These are phyloP conservation scores for Candida tallmaniae DNA, from an alignment of 805 yeast genomes.

Conservation along the genomic window DNA sequence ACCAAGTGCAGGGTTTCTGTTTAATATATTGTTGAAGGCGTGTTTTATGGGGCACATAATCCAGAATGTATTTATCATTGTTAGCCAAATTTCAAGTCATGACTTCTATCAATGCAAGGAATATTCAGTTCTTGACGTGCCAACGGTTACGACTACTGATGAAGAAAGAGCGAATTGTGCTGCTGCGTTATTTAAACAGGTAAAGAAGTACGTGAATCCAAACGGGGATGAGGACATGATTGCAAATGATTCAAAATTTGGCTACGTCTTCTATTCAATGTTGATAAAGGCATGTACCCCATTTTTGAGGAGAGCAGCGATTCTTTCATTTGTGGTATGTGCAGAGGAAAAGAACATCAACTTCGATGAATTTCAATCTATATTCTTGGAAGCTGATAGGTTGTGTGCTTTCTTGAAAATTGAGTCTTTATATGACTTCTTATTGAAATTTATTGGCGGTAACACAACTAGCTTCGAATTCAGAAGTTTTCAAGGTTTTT, in stretches of 20 bases:
- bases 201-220: constrained; percentile 6
- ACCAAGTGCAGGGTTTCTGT: constrained; percentile 40
- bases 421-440: constrained; percentile 28
- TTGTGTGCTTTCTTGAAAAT: constrained; percentile 48
- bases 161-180: constrained; percentile 17
- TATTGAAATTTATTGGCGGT: constrained; percentile 16
- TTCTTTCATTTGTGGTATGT: constrained; percentile 50
- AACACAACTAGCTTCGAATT: constrained; percentile 19
- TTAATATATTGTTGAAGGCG: constrained; percentile 43
- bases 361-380: constrained; percentile 13
- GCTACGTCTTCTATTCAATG: constrained; percentile 47
- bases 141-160: constrained; percentile 21
- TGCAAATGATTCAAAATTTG: constrained; percentile 21
- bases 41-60: constrained; percentile 52
- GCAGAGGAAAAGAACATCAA: constrained; percentile 37
- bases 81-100: constrained; percentile 23
- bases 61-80: constrained; percentile 34
- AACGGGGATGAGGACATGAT: constrained; percentile 12
- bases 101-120: constrained; percentile 19
- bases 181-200: constrained; percentile 20
- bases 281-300: constrained; percentile 55
- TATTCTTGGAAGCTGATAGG: constrained; percentile 48
- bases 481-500: constrained; percentile 19
- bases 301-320: constrained; percentile 58
- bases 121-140: constrained; percentile 34